Conservation (phyloP, 257 asterid genomes). For the Forsythia suspensa region DNA sequence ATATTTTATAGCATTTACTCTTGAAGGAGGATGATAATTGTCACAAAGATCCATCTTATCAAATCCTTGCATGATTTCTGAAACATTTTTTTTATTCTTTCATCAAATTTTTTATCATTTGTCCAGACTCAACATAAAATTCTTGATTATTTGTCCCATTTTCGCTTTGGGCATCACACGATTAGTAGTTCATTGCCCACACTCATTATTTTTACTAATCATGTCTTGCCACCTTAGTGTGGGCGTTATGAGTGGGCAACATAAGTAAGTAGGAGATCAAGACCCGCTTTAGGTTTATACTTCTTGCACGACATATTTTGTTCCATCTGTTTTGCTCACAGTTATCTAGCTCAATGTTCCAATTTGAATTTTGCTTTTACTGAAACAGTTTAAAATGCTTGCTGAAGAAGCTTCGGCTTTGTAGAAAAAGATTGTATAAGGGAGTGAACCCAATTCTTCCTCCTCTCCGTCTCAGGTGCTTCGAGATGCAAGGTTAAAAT, state of each 20-base stretch:
- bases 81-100: background rate
- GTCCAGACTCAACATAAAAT: too few species aligned
- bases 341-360: background rate
- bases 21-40: too few species aligned
- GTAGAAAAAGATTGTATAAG: conserved; percentile 52
- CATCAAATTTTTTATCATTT: too few species aligned
- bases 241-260: too few species aligned
- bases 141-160: too few species aligned
- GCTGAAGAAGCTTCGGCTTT: conserved; percentile 69
- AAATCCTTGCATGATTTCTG: background rate
- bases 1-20: too few species aligned
- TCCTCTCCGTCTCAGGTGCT: conserved; percentile 56
- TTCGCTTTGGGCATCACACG: too few species aligned
- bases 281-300: too few species aligned
- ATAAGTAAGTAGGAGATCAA: too few species aligned
- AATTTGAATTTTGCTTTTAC: background rate
- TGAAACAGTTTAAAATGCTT: conserved; percentile 67
- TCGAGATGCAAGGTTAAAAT: conserved; percentile 26
- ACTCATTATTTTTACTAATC: too few species aligned
- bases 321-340: background rate
- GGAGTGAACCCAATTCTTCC: conserved; percentile 40
- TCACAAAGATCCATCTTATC: background rate
- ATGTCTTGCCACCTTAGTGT: too few species aligned
- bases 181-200: too few species aligned
- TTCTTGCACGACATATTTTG: background rate